Percentiles rank a stretch among this genome's conserved stretches.
Conservation (phyloP, 202 grass and related monocot species). For the Tripidium arundinaceum region DNA sequence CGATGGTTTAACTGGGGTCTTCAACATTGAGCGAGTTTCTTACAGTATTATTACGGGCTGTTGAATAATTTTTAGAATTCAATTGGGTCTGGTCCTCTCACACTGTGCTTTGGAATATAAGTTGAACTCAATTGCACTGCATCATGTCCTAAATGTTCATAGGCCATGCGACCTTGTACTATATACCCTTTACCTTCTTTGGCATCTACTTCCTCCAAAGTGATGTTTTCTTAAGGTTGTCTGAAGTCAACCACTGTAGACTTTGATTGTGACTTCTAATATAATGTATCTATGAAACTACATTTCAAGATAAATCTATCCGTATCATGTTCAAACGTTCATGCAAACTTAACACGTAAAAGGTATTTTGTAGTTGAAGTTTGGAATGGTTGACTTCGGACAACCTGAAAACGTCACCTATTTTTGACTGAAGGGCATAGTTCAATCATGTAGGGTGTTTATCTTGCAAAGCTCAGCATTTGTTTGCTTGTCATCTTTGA, state of each 20-base stretch:
- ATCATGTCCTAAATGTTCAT: not conserved
- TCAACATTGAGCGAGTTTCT: not conserved
- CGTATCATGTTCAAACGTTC: not conserved
- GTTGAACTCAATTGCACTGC: not conserved
- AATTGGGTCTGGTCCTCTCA: not conserved
- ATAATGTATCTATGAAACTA: not conserved
- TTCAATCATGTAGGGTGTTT: not conserved
- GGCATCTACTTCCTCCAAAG: not conserved
- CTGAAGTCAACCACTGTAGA: not conserved
- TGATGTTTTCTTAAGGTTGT: not conserved
- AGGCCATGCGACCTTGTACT: not conserved
- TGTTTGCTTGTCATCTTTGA: not conserved
- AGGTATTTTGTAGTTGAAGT: not conserved
- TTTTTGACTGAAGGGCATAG: not conserved
- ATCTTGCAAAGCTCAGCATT: not conserved
- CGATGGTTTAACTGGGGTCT: not conserved
- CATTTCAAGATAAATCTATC: not conserved
- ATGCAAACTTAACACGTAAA: not conserved
- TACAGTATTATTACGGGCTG: not conserved
- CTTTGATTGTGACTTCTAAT: not conserved
- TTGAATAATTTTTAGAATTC: not conserved
- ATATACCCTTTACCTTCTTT: not conserved
- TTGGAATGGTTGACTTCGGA: not conserved
- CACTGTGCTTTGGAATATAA: not conserved
- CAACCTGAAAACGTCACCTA: no score